Evolutionary conservation across 176 grass and related monocot genomes (phyloP).

Genomic region (Eremochloa ophiuroides): DNA sequence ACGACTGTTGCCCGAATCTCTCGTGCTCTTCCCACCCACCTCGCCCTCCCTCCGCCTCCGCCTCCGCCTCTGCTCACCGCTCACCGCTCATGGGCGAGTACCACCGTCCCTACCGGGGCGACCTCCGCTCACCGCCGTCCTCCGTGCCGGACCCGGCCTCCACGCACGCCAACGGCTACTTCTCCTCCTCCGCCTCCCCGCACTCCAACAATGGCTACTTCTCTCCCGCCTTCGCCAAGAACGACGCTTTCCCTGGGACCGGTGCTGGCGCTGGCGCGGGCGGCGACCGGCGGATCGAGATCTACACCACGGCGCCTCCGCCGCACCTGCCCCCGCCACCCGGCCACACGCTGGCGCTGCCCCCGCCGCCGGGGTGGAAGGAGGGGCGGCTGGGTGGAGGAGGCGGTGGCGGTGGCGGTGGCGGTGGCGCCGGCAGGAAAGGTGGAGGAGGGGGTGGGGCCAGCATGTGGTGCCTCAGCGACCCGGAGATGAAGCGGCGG

Average conservation of each 20-base stretch:
- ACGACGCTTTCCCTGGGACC: conserved; percentile 22
- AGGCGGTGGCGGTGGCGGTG: neutral
- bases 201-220: conserved; percentile 31
- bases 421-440: neutral
- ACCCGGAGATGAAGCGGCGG: conserved; percentile 80
- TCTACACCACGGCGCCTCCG: conserved; percentile 42
- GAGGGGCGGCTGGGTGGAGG: conserved; percentile 38
- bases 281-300: conserved; percentile 51
- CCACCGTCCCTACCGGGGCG: conserved; percentile 51
- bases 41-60: neutral
- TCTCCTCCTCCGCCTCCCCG: conserved; percentile 24
- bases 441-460: neutral
- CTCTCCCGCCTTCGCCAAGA: conserved; percentile 15
- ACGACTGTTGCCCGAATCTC: conserved; percentile 12
- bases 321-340: conserved; percentile 25
- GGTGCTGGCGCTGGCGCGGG: conserved; percentile 21
- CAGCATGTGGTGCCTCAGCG: conserved; percentile 72
- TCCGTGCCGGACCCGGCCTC: conserved; percentile 31
- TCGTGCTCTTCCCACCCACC: neutral
- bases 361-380: conserved; percentile 38
- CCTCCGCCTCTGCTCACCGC: neutral
- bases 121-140: conserved; percentile 43
- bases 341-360: conserved; percentile 33
- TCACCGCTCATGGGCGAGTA: conserved; percentile 57
- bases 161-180: conserved; percentile 35